Conservation (phyloP, 768 basidiomycete species). For the Rhodotorula kratochvilovae region DNA sequence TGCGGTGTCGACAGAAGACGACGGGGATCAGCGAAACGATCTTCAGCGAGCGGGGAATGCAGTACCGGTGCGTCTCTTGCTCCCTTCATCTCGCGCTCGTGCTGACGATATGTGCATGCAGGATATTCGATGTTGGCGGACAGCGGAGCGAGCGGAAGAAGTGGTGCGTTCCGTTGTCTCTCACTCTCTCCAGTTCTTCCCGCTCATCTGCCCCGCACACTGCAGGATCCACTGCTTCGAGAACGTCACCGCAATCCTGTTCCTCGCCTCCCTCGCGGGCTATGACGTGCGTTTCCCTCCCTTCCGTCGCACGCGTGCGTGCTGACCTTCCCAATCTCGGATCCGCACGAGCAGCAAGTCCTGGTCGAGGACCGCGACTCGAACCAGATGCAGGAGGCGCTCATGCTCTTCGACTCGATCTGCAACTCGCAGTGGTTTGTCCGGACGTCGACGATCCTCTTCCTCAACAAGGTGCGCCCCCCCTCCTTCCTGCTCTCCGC, state of each 20-base stretch:
- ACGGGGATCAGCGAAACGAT: constrained; percentile 85
- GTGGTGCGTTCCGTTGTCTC: constrained; percentile 47
- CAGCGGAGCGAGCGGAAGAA: constrained; percentile 76
- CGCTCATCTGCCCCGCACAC: neutral
- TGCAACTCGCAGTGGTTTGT: constrained; percentile 74
- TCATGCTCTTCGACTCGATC: constrained; percentile 69
- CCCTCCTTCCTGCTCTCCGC: neutral
- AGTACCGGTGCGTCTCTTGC: constrained; percentile 46
- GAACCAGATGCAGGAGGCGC: constrained; percentile 76
- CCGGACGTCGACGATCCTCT: constrained; percentile 58
- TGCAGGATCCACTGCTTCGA: constrained; percentile 67
- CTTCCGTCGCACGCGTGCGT: constrained; percentile 53
- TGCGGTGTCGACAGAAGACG: constrained; percentile 78
- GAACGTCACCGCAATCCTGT: constrained; percentile 79
- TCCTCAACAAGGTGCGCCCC: constrained; percentile 40
- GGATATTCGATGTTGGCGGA: constrained; percentile 72
- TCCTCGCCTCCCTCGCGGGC: constrained; percentile 85
- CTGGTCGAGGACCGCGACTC: constrained; percentile 41
- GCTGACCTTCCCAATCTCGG: neutral
- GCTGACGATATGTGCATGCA: constrained; percentile 74
- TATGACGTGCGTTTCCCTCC: constrained; percentile 70
- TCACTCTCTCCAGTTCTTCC: too few relatives aligned
- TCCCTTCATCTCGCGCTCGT: constrained; percentile 1
- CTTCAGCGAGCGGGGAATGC: constrained; percentile 52
- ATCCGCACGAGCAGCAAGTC: constrained; percentile 12